Evolutionary conservation across 495 filamentous ascomycete species (phyloP).

Genomic region (Hyaloscypha hepaticicola): DNA sequence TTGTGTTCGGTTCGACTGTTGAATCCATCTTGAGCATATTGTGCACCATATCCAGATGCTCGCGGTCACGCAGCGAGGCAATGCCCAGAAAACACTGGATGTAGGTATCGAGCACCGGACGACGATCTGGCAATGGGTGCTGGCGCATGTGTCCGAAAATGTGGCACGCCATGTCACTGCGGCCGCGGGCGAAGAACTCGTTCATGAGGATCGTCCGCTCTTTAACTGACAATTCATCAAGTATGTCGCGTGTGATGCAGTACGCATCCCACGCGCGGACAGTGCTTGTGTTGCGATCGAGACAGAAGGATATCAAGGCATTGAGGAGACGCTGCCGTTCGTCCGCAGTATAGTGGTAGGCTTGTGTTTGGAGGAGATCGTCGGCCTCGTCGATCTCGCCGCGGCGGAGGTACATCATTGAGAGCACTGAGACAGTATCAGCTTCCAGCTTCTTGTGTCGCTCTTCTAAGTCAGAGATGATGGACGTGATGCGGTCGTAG

Average conservation of each 20-base stretch:
- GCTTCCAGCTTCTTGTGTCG: conserved; percentile 65
- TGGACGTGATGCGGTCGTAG: conserved; percentile 65
- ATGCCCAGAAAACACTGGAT: conserved; percentile 74
- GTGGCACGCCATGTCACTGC: conserved; percentile 77
- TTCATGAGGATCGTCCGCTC: conserved; percentile 75
- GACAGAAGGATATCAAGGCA: conserved; percentile 62
- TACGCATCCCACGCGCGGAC: conserved; percentile 79
- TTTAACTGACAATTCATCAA: conserved; percentile 65
- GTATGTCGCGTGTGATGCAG: conserved; percentile 69
- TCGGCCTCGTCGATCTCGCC: conserved; percentile 73
- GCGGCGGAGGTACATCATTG: conserved; percentile 64
- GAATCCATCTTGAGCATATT: conserved; percentile 92
- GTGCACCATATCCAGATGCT: conserved; percentile 70
- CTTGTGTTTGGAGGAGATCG: conserved; percentile 70
- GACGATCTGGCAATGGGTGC: conserved; percentile 50
- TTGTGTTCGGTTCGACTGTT: conserved; percentile 71
- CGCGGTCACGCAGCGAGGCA: conserved; percentile 59
- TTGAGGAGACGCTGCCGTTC: conserved; percentile 64
- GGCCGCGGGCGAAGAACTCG: conserved; percentile 71
- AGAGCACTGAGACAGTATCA: conserved; percentile 69
- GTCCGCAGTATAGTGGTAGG: conserved; percentile 58
- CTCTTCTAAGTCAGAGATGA: conserved; percentile 73
- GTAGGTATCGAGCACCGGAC: conserved; percentile 73
- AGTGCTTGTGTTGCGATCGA: conserved; percentile 58
- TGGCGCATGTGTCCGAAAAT: conserved; percentile 89